Evolutionary conservation across 1,284 basidiomycete species (phyloP).

Genomic region (Sparassis latifolia): DNA sequence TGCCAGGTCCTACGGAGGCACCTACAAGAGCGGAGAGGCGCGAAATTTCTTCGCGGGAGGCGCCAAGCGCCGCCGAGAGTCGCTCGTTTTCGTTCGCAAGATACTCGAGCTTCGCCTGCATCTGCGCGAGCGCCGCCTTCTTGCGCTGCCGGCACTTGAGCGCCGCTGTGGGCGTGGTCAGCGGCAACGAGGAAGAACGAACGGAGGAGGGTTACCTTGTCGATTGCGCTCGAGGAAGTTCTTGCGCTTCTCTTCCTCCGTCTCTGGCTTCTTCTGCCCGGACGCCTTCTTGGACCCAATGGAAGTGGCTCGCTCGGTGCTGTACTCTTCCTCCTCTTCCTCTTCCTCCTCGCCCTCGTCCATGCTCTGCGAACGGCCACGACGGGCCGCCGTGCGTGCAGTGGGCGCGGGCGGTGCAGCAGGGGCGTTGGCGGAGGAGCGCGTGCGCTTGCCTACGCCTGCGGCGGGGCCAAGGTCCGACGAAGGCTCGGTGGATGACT

Average conservation of each 20-base stretch:
- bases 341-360: constrained; percentile 45
- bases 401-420: constrained; percentile 6
- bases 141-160: constrained; percentile 98
- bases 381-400: constrained; percentile 8
- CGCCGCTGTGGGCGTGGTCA: constrained; percentile 55
- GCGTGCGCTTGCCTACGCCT: constrained; percentile 38
- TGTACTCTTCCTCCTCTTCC: constrained; percentile 42
- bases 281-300: constrained; percentile 19
- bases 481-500: constrained; percentile 14
- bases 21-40: constrained; percentile 67
- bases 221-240: constrained; percentile 94
- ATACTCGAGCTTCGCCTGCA: constrained; percentile 92
- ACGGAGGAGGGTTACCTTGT: constrained; percentile 55
- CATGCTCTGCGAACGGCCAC: constrained; percentile 16
- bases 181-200: constrained; percentile 6
- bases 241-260: constrained; percentile 91
- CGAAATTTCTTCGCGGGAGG: constrained; percentile 75
- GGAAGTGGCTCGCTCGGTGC: constrained; percentile 25
- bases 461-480: constrained; percentile 17
- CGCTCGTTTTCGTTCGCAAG: constrained; percentile 91
- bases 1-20: constrained; percentile 38
- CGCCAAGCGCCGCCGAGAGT: constrained; percentile 71
- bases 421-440: constrained; percentile 27
- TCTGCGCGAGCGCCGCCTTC: constrained; percentile 92
- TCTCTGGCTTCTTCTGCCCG: constrained; percentile 71